Conservation (phyloP, 371 early-diverging fungal species). For the Thermomucor indicae-seudaticae region DNA sequence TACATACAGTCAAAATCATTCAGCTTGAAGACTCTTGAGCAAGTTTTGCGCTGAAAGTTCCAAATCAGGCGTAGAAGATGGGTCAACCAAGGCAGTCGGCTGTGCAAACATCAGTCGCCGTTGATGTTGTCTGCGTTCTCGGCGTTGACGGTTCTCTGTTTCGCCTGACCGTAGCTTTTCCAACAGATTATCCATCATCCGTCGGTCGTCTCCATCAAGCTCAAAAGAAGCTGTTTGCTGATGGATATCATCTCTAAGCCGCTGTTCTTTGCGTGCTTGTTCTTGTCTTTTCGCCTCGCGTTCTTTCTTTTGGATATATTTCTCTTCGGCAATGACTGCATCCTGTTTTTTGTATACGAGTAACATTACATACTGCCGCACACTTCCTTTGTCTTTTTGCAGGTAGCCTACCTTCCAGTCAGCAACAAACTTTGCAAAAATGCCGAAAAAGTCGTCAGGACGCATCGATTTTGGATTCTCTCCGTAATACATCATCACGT, state of each 20-base stretch:
- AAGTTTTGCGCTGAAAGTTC: constrained; percentile 11
- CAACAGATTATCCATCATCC: constrained; percentile 41
- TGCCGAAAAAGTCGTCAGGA: constrained; percentile 30
- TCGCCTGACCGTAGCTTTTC: constrained; percentile 38
- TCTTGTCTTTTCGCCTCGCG: constrained; percentile 29
- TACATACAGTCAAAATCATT: too few species aligned
- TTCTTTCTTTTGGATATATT: constrained; percentile 22
- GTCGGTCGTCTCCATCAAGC: constrained; percentile 24
- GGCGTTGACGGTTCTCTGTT: constrained; percentile 22
- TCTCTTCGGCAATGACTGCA: constrained; percentile 25
- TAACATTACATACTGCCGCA: not conserved
- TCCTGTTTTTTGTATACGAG: constrained; percentile 9
- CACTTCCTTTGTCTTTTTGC: not conserved
- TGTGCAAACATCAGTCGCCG: not conserved
- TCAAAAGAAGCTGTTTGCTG: not conserved
- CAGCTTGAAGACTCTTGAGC: constrained; percentile 14
- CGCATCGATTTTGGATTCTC: constrained; percentile 31
- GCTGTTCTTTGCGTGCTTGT: constrained; percentile 17
- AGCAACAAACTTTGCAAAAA: constrained; percentile 17
- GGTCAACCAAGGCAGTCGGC: too few species aligned
- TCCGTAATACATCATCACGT: constrained; percentile 32
- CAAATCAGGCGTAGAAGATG: too few species aligned
- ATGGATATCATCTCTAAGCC: not conserved
- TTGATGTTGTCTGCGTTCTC: constrained; percentile 7
- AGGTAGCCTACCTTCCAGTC: constrained; percentile 19